Evolutionary conservation across 2,329 filamentous ascomycete genomes (phyloP).

Genomic region (Fusarium algeriense): DNA sequence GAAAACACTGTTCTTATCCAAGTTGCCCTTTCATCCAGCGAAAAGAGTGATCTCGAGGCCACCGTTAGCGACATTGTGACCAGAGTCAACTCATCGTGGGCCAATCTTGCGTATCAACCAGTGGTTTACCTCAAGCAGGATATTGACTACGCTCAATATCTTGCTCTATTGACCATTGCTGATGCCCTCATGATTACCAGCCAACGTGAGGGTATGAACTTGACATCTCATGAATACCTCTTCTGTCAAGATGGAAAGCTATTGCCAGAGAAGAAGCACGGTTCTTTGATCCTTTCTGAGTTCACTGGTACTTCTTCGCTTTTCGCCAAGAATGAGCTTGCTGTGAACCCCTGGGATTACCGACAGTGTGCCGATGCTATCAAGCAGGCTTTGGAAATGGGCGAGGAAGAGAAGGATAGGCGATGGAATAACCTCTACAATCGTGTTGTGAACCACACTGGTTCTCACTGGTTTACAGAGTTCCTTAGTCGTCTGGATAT

Average conservation of each 20-base stretch:
- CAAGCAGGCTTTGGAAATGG: slow-evolving; percentile 84
- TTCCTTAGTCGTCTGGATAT: slow-evolving; percentile 78
- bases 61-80: slow-evolving; percentile 95
- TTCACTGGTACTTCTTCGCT: slow-evolving; percentile 93
- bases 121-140: slow-evolving; percentile 96
- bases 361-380: slow-evolving; percentile 88
- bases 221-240: slow-evolving; percentile 94
- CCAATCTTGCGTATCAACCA: slow-evolving; percentile 90
- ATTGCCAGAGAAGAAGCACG: slow-evolving; percentile 79
- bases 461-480: slow-evolving; percentile 85
- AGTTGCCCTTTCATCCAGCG: slow-evolving; percentile 90
- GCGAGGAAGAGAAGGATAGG: slow-evolving; percentile 75
- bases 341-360: slow-evolving; percentile 97
- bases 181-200: slow-evolving; percentile 95
- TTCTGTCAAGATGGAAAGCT: slow-evolving; percentile 89
- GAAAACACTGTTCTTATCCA: slow-evolving; percentile 92
- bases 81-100: slow-evolving; percentile 91
- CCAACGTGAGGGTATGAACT: slow-evolving; percentile 96
- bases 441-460: slow-evolving; percentile 84
- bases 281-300: slow-evolving; percentile 91
- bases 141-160: slow-evolving; percentile 90
- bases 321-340: slow-evolving; percentile 82
- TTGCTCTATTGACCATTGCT: slow-evolving; percentile 90
- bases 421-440: slow-evolving; percentile 81
- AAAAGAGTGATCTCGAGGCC: slow-evolving; percentile 87